phyloP scores from a whole-genome alignment of 2,329 filamentous ascomycete genomes.

The Apiospora aurea region DNA sequence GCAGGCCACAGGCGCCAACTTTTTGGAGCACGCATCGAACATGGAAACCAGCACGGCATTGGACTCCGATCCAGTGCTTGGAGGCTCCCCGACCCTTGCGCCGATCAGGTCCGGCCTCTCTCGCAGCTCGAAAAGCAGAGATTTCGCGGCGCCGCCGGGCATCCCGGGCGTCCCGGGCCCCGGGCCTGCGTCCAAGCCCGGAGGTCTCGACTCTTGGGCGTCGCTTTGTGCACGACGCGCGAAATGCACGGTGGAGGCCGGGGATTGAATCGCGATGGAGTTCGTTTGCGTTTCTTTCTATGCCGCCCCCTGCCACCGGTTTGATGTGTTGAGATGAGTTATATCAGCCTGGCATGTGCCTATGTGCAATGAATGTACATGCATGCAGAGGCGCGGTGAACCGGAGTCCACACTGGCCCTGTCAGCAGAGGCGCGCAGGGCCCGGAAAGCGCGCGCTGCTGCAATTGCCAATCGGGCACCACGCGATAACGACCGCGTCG shows the following conservation, averaged over 20 bases:
- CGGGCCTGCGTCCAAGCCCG: conserved; percentile 1
- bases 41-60: background rate
- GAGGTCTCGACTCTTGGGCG: background rate
- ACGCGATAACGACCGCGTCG: background rate
- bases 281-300: background rate
- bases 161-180: conserved; percentile 1
- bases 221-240: background rate
- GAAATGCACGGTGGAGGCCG: background rate
- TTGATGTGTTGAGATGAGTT: background rate
- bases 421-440: background rate
- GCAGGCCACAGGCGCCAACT: background rate
- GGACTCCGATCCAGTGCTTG: background rate
- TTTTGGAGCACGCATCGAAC: background rate
- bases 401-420: background rate
- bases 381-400: too few relatives aligned
- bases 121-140: background rate
- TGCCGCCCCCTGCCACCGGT: background rate
- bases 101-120: conserved; percentile 2
- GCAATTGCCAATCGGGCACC: background rate
- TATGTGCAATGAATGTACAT: background rate
- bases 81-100: background rate
- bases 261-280: background rate
- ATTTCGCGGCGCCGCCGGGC: background rate
- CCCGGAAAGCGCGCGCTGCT: background rate
- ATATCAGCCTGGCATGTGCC: background rate